A percentile compares a stretch with the other conserved stretches of the same genome.
These are phyloP conservation scores for Cyberlindnera xishuangbannaensis DNA, from an alignment of 805 yeast species.

Conservation along the genomic window DNA sequence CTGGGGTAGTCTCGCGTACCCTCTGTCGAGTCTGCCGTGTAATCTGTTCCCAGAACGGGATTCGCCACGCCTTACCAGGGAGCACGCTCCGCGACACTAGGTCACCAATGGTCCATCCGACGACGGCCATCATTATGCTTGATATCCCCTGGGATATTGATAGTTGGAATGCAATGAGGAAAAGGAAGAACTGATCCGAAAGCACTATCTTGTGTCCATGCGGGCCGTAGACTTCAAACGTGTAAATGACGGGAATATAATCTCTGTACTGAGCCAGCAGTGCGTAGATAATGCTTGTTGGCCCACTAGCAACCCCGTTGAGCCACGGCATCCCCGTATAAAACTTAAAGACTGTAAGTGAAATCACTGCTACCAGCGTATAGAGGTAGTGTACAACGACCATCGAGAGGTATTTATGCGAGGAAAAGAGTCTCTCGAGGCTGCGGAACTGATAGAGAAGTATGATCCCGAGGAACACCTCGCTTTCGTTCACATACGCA, in stretches of 20 bases:
- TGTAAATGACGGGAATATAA: conserved; percentile 35
- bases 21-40: background rate
- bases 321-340: conserved; percentile 16
- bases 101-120: conserved; percentile 35
- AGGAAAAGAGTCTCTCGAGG: conserved; percentile 33
- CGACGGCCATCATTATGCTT: conserved; percentile 23
- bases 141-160: conserved; percentile 26
- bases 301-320: conserved; percentile 25
- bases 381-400: conserved; percentile 15
- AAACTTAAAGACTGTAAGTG: conserved; percentile 15
- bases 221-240: conserved; percentile 26
- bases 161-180: conserved; percentile 29
- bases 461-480: conserved; percentile 30
- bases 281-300: conserved; percentile 30
- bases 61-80: conserved; percentile 35
- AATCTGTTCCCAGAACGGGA: conserved; percentile 25
- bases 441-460: conserved; percentile 33
- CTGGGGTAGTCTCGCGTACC: conserved; percentile 9
- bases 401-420: conserved; percentile 28
- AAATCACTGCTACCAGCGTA: conserved; percentile 9
- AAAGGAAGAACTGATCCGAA: conserved; percentile 31
- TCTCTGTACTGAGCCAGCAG: conserved; percentile 31
- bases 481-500: conserved; percentile 26
- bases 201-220: conserved; percentile 14
- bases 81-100: conserved; percentile 29